Evolutionary conservation across 106 monocot species (phyloP).

Genomic region (Dactylorhiza incarnata): DNA sequence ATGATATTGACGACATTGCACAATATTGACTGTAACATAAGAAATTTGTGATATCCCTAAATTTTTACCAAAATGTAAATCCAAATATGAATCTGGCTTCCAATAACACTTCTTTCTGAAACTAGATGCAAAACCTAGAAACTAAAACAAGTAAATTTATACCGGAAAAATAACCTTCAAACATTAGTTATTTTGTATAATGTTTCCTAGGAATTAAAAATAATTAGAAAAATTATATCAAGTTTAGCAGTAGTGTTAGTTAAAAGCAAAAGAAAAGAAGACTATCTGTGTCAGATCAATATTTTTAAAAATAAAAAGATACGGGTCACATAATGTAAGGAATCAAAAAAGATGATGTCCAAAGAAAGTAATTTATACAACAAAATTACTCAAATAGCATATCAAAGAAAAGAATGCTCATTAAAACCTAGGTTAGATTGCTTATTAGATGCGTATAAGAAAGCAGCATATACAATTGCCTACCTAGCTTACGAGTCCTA

Average conservation of each 20-base stretch:
- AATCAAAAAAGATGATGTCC: not conserved
- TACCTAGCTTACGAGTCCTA: constrained; percentile 85
- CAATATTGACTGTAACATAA: too few relatives aligned
- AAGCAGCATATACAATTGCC: not conserved
- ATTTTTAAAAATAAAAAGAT: not conserved
- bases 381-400: not conserved
- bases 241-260: not conserved
- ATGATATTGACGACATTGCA: too few relatives aligned
- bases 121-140: not conserved
- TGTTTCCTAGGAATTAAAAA: not conserved
- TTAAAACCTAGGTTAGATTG: not conserved
- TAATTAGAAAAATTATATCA: not conserved
- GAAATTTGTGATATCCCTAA: too few relatives aligned
- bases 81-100: not conserved
- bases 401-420: not conserved
- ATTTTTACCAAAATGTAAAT: too few relatives aligned
- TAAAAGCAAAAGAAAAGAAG: not conserved
- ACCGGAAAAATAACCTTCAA: not conserved
- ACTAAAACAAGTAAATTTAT: constrained; percentile 1
- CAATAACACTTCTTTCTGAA: not conserved
- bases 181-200: not conserved
- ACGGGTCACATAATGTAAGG: not conserved
- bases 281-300: not conserved
- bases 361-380: not conserved
- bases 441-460: not conserved